Conservation (phyloP, 495 filamentous ascomycete species). For the Penicillium psychrofluorescens region DNA sequence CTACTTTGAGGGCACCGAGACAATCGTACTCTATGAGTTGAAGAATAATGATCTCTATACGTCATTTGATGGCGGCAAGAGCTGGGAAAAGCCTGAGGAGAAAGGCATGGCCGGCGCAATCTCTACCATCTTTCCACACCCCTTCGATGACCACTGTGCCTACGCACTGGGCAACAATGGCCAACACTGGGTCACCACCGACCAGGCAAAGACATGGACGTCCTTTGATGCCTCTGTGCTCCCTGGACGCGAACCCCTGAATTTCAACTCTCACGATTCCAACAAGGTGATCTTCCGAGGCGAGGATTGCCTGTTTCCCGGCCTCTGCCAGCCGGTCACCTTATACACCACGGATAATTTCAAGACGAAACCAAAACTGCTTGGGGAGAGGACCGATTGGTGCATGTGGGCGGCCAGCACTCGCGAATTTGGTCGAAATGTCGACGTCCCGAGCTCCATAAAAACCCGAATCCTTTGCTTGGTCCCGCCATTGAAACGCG, state of each 20-base stretch:
- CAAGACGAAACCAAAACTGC: constrained; percentile 41
- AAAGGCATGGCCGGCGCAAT: constrained; percentile 52
- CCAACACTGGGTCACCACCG: constrained; percentile 70
- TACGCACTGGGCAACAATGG: constrained; percentile 62
- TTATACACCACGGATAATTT: constrained; percentile 87
- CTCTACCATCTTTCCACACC: constrained; percentile 59
- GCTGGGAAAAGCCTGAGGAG: constrained; percentile 59
- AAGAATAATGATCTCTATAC: constrained; percentile 52
- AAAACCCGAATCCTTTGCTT: constrained; percentile 72
- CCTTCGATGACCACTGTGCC: constrained; percentile 68
- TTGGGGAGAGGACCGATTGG: constrained; percentile 56
- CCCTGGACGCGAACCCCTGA: constrained; percentile 36
- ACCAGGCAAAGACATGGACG: constrained; percentile 74
- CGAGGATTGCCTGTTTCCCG: constrained; percentile 47
- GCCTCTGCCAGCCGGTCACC: constrained; percentile 35
- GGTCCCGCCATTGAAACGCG: constrained; percentile 54
- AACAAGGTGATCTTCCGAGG: constrained; percentile 78
- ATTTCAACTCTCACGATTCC: constrained; percentile 74
- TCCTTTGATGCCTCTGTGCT: constrained; percentile 53
- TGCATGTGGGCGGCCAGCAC: constrained; percentile 82
- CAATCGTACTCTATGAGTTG: constrained; percentile 57
- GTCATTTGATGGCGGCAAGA: constrained; percentile 69
- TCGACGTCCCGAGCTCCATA: constrained; percentile 45
- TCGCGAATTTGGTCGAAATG: constrained; percentile 59
- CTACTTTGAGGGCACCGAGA: constrained; percentile 85